Evolutionary conservation across 1,139 yeast species (phyloP), one percentile per base, ranked within the genome.

Genomic region (Magnusiomyces clavatus): DNA sequence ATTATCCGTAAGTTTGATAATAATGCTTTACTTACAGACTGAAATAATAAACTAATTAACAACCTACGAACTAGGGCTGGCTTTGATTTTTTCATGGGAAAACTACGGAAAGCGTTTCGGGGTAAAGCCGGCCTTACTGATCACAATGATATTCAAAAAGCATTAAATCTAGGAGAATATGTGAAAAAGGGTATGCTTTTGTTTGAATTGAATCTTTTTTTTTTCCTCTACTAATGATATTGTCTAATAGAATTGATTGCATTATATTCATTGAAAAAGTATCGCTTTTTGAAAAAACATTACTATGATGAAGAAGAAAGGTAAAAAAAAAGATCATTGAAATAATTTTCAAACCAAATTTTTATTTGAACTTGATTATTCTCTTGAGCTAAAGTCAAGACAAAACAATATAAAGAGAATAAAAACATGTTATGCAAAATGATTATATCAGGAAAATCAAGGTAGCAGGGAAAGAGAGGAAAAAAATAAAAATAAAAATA

Each of bases 101-200:
- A 62, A 49, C 59, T 69, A n/a, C 58, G 65, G 50, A 49, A 53
- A 31, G 71, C 68, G 6, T 69, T 67, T 55, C 57, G 60, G 34
- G 57, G 56, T 14, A 63, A 63, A 50, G 51, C 62, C 10, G 47
- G 54, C 31, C 50, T 67, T 17, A 49, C 58, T 6, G 54, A 54
- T 16, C 51, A 53, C n/a, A 54, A 52, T 13, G 68, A 67, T 38
- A 60, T 68, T 17, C 64, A 62, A 46, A 56, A 59, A 38, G 66
- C 68, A 2, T 57, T 69, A 14, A 62, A 59, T 11, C 59, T 60
- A 37, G 73, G 73, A n/a, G 72, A 69, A 51, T 67, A 64, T 53
- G 64, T 69, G 51, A 69, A 69, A 54, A 60, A 62, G 38, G 56
- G 56, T 54, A 40, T 14, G 50, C 20, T n/a, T 4, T 12, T n/a